These are phyloP conservation scores for Epichloe sp. DNA, from an alignment of 2,329 filamentous ascomycete species.

Conservation along the genomic window DNA sequence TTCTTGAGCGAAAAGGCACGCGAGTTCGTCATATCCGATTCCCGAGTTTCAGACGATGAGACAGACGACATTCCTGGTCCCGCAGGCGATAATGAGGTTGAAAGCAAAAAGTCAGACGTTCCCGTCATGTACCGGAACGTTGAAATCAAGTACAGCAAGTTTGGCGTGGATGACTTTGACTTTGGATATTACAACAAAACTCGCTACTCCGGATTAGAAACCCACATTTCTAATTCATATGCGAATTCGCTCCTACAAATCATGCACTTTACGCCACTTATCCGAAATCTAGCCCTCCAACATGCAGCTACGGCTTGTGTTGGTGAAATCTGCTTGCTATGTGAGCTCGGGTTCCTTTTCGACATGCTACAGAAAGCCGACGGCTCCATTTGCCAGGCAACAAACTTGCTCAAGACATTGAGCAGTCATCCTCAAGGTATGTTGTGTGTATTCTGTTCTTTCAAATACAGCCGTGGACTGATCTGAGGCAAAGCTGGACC, in stretches of 20 bases:
- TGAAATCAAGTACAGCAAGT: conserved; percentile 98
- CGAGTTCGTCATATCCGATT: conserved; percentile 40
- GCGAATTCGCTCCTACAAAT: conserved; percentile 86
- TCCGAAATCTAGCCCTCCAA: conserved; percentile 77
- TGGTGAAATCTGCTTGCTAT: conserved; percentile 73
- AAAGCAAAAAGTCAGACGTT: conserved; percentile 67
- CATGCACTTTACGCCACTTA: conserved; percentile 75
- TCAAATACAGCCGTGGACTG: not conserved
- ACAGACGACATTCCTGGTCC: conserved; percentile 48
- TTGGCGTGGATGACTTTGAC: conserved; percentile 98
- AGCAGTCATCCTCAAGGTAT: conserved; percentile 65
- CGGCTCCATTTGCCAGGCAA: conserved; percentile 89
- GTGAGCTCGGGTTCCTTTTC: conserved; percentile 88
- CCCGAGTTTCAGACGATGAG: conserved; percentile 27
- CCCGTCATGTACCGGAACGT: conserved; percentile 84
- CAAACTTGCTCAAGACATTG: conserved; percentile 83
- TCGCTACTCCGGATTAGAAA: conserved; percentile 80
- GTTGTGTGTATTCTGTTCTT: conserved; percentile 5
- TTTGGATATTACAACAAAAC: conserved; percentile 97
- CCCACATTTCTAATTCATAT: conserved; percentile 93
- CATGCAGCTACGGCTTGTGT: conserved; percentile 80
- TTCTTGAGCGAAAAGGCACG: conserved; percentile 90
- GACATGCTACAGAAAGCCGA: conserved; percentile 97
- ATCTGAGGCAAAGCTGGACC: conserved; percentile 41
- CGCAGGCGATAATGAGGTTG: conserved; percentile 55